Evolutionary conservation across 2,329 filamentous ascomycete genomes (phyloP).

Genomic region (Didymosphaeria variabile): DNA sequence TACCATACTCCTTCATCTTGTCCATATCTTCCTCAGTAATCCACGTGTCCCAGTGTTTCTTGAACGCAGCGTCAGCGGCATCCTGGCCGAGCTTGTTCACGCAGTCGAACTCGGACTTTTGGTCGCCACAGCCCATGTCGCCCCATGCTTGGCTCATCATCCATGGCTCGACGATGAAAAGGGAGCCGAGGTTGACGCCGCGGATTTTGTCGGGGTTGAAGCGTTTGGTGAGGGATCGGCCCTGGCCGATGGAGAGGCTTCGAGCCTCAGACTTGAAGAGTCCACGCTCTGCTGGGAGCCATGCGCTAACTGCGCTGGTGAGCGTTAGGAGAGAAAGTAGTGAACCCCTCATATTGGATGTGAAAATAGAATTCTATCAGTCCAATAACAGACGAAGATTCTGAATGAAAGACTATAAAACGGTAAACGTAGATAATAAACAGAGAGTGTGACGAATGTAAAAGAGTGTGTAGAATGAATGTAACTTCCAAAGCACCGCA

Average conservation of each 20-base stretch:
- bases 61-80: conserved; percentile 58
- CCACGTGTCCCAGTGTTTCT: conserved; percentile 62
- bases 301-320: conserved; percentile 24
- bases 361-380: neutral
- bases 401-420: neutral
- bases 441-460: neutral
- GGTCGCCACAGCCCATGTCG: conserved; percentile 57
- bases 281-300: conserved; percentile 28
- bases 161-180: conserved; percentile 65
- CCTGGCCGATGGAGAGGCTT: conserved; percentile 23
- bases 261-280: conserved; percentile 21
- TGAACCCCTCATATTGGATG: conserved; percentile 19
- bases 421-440: too few species aligned
- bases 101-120: conserved; percentile 65
- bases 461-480: conserved; percentile 8
- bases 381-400: neutral
- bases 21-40: conserved; percentile 60
- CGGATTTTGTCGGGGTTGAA: conserved; percentile 50
- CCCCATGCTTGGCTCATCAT: conserved; percentile 59
- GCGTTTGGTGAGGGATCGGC: conserved; percentile 24
- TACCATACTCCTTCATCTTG: conserved; percentile 59
- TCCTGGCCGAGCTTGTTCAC: conserved; percentile 59
- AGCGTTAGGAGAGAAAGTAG: conserved; percentile 23
- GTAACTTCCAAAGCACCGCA: conserved; percentile 5
- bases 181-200: conserved; percentile 64